A percentile compares a stretch with the other conserved stretches of the same genome.
These are phyloP conservation scores for Beauveria caledonica DNA, from an alignment of 2,329 filamentous ascomycete species.

Conservation along the genomic window DNA sequence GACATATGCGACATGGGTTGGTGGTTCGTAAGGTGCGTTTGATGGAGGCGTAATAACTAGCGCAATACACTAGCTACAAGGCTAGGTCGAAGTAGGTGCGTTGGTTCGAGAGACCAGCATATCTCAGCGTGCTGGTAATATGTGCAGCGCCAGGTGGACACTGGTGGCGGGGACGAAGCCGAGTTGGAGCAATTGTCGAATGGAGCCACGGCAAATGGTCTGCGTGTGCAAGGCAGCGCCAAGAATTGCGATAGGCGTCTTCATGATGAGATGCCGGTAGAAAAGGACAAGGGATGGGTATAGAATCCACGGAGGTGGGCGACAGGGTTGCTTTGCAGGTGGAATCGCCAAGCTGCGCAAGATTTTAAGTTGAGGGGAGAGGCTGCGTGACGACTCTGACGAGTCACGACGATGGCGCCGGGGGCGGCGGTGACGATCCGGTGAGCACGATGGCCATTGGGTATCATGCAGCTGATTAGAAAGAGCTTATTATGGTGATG, in stretches of 20 bases:
- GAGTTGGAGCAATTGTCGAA: not conserved
- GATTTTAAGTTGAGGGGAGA: not conserved
- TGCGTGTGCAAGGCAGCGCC: not conserved
- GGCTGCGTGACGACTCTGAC: not conserved
- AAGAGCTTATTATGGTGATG: not conserved
- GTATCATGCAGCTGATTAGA: no score
- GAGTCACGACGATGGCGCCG: not conserved
- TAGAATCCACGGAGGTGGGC: not conserved
- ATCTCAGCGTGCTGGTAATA: no score
- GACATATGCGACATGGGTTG: no score
- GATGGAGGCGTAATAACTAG: no score
- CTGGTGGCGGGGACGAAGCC: no score
- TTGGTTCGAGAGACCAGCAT: no score
- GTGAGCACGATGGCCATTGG: no score
- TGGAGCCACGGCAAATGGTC: not conserved
- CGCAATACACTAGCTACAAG: no score
- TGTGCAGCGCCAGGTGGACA: no score
- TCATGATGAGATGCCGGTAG: not conserved
- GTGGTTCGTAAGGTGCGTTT: no score
- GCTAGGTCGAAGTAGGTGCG: no score
- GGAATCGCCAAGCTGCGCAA: not conserved
- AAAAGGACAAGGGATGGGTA: not conserved
- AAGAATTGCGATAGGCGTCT: not conserved
- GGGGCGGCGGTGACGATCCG: not conserved
- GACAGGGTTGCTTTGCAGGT: not conserved